Base-by-base conservation (phyloP, 2,329 filamentous ascomycete species). In the Fusarium caatingaense region DNA sequence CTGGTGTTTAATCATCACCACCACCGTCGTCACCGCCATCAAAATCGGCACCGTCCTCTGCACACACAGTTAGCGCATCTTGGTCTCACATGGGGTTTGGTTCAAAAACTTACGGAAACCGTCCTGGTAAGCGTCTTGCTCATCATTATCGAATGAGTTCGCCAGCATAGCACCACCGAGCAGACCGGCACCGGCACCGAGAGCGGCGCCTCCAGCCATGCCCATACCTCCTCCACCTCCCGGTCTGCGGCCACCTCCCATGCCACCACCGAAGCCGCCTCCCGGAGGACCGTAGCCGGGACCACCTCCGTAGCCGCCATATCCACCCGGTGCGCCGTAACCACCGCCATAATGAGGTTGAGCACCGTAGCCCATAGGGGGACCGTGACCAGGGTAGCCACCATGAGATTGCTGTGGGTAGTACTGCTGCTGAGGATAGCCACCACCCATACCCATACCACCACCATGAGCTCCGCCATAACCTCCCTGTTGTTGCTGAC, bases 151-250 rank as follows among this genome's bases (percentile, higher is more conserved):
- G 53, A 94, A 84, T 2, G 90, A 90, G 75, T 91, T 84, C 4
- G 86, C 90, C 32, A 97, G 80, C 74, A 97, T 67, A 66, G 89
- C 87, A 58, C 94, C 94, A 72, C 93, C 94, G 2, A 97, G 74
- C 77, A 97, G 76, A 79, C 94, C 94, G 68, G 91, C 94, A 72
- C 93, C 94, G 6, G 93, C 79, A 82, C 94, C 94, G 45, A 97
- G 82, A 23, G 92, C 92, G 11, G 91, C 89, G 54, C 90, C 93
- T 49, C 92, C 93, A 3, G 86, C 88, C 64, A 87, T 85, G n/a
- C 93, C 92, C 81, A 95, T 78, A 21, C 79, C 78, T 46, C 80
- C 80, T 46, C 80, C 80, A 27, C 82, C 81, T 53, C 79, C 79
- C 48, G 78, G 72, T 73, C 83, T 84, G 64, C 82, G 84, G 8